A percentile compares a stretch with the other conserved stretches of the same genome.
These are phyloP conservation scores for Triticum urartu DNA, from an alignment of 176 grass and related monocot species.

Conservation along the genomic window DNA sequence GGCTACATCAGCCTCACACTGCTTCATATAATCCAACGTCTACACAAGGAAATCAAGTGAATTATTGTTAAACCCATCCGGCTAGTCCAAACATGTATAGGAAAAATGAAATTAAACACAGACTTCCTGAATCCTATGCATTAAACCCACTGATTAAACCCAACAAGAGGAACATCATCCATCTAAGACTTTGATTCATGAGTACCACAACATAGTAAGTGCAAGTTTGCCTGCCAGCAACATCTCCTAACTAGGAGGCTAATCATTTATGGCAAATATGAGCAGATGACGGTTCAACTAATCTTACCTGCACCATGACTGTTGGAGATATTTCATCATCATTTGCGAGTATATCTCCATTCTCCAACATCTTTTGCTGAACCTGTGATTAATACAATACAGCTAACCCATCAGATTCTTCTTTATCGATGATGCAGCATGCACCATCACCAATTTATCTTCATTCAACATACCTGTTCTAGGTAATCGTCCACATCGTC, in stretches of 20 bases:
- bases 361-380: constrained; percentile 86
- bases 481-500: constrained; percentile 84
- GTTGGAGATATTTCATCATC: constrained; percentile 74
- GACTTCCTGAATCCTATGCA: no score
- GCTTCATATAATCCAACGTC: constrained; percentile 78
- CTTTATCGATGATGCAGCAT: no score
- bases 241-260: no score
- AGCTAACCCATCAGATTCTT: constrained; percentile 6
- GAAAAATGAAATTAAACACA: no score
- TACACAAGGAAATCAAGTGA: constrained; percentile 17
- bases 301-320: constrained; percentile 76
- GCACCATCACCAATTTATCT: no score
- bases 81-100: no score
- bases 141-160: no score
- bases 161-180: no score
- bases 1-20: constrained; percentile 79
- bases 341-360: constrained; percentile 42
- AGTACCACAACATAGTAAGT: neutral
- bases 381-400: constrained; percentile 46
- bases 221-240: no score
- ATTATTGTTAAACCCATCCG: neutral
- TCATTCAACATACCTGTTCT: constrained; percentile 52
- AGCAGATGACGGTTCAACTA: no score
- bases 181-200: no score
- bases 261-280: constrained; percentile 1